Conservation (phyloP, 2,329 filamentous ascomycete species). For the Didymella lethalis region DNA sequence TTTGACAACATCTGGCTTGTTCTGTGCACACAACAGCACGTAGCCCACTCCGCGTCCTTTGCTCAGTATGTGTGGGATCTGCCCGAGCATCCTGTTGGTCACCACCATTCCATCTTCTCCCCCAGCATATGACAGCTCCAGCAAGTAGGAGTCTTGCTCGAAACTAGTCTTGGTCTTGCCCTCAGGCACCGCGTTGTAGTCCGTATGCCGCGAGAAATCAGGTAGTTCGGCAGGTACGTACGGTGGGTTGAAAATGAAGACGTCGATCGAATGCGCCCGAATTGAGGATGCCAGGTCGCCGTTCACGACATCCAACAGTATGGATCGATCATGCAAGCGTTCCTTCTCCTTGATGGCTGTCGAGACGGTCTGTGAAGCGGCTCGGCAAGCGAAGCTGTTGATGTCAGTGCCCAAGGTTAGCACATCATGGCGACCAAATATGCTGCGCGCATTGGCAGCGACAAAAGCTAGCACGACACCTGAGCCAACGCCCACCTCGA, state of each 20-base stretch:
- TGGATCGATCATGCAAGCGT: conserved; percentile 22
- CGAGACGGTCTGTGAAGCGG: conserved; percentile 73
- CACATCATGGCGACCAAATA: conserved; percentile 76
- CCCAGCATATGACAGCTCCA: conserved; percentile 88
- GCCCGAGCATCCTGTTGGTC: conserved; percentile 78
- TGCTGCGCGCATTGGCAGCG: conserved; percentile 72
- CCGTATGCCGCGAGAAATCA: conserved; percentile 52
- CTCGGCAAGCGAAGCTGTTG: conserved; percentile 81
- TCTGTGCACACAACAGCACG: conserved; percentile 87
- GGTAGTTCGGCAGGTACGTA: conserved; percentile 91
- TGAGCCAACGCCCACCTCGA: conserved; percentile 90
- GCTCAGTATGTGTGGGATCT: conserved; percentile 70
- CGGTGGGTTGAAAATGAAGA: conserved; percentile 95
- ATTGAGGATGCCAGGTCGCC: conserved; percentile 75
- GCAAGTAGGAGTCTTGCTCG: conserved; percentile 81
- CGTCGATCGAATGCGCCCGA: conserved; percentile 69
- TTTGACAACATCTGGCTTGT: conserved; percentile 80
- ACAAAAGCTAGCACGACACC: conserved; percentile 93
- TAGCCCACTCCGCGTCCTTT: conserved; percentile 80
- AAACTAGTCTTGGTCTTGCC: conserved; percentile 58
- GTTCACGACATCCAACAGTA: conserved; percentile 71
- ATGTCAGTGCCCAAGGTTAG: conserved; percentile 83
- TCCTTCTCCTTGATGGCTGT: conserved; percentile 56
- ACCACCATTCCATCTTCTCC: conserved; percentile 93
- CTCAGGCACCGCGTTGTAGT: conserved; percentile 38